Conservation (phyloP, 805 yeast species). For the Metschnikowia amazonensis region DNA sequence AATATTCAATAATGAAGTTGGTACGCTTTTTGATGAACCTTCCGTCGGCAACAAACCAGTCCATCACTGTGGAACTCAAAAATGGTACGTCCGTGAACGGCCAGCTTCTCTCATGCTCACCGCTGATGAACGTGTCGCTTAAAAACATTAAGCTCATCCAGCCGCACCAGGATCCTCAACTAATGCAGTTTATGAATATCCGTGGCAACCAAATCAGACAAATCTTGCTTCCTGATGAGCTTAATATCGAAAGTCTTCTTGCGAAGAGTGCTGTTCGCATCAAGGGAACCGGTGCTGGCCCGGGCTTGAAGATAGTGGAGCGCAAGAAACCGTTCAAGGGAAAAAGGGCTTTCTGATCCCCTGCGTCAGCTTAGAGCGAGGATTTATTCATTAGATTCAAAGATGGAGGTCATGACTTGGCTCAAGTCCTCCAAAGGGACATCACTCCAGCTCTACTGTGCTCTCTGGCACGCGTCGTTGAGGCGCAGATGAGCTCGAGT, state of each 20-base stretch:
- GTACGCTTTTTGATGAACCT: constrained; percentile 80
- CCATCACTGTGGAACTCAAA: constrained; percentile 86
- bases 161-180: constrained; percentile 62
- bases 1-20: constrained; percentile 46
- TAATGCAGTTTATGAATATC: constrained; percentile 73
- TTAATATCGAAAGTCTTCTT: constrained; percentile 64
- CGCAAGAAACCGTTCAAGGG: constrained; percentile 18
- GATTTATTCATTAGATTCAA: too few species aligned
- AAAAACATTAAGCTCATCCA: constrained; percentile 78
- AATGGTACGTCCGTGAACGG: constrained; percentile 88
- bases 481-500: too few species aligned
- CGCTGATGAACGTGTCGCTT: constrained; percentile 83
- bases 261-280: constrained; percentile 46
- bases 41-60: constrained; percentile 59
- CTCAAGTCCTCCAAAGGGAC: too few species aligned
- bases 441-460: too few species aligned
- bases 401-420: too few species aligned
- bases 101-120: constrained; percentile 77
- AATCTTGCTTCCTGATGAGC: constrained; percentile 78
- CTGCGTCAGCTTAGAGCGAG: too few species aligned
- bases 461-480: too few species aligned
- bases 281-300: constrained; percentile 45
- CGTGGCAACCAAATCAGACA: constrained; percentile 88
- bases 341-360: constrained; percentile 15
- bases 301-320: constrained; percentile 22